phyloP scores from a whole-genome alignment of 2,329 filamentous ascomycete species.

The Phaeosphaeriaceae sp. region DNA sequence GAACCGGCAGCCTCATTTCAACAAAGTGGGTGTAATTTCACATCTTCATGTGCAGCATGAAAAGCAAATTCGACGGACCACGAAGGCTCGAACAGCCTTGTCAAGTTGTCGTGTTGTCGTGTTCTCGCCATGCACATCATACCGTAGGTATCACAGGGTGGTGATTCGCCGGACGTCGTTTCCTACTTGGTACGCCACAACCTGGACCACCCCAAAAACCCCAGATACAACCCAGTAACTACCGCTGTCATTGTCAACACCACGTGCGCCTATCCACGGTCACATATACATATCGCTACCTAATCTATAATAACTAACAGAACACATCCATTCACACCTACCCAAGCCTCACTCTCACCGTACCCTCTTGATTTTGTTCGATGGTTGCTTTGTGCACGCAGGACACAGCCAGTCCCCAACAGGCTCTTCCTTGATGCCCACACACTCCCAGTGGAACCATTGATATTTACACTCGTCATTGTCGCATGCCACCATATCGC shows the following conservation, averaged over 20 bases:
- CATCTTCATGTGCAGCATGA: not conserved
- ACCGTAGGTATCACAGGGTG: no score
- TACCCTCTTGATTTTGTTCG: slow-evolving; percentile 50
- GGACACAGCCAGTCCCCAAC: slow-evolving; percentile 60
- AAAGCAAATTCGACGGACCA: no score
- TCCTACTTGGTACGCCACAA: slow-evolving; percentile 20
- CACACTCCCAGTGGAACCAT: slow-evolving; percentile 83
- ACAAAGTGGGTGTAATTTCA: slow-evolving; percentile 2
- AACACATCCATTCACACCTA: no score
- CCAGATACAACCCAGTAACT: slow-evolving; percentile 2
- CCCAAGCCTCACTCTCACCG: slow-evolving; percentile 25
- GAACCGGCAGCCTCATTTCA: slow-evolving; percentile 7
- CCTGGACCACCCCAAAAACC: slow-evolving; percentile 13
- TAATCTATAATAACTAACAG: no score
- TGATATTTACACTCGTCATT: slow-evolving; percentile 81
- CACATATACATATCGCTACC: no score
- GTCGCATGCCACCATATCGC: slow-evolving; percentile 89
- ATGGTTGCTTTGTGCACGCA: slow-evolving; percentile 47
- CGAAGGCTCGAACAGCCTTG: no score
- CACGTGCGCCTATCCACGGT: slow-evolving; percentile 17
- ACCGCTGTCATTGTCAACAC: slow-evolving; percentile 2
- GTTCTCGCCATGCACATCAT: no score
- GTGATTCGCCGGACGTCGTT: slow-evolving; percentile 1
- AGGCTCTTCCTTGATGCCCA: slow-evolving; percentile 58
- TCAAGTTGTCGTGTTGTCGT: no score